Evolutionary conservation across 2,329 filamentous ascomycete genomes (phyloP).

Genomic region (Curvularia sp.): DNA sequence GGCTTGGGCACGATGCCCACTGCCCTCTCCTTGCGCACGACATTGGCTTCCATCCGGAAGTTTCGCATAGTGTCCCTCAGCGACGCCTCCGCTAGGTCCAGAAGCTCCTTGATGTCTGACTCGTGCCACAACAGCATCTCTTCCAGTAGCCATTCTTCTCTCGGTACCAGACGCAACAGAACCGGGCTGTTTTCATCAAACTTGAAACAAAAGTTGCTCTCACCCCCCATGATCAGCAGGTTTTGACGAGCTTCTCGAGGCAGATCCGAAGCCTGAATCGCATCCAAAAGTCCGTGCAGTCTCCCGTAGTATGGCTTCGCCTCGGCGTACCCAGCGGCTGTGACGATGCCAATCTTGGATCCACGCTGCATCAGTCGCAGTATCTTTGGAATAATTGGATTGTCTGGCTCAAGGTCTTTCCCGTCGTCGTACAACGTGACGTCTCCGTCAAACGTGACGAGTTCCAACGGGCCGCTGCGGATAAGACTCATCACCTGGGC

Average conservation of each 20-base stretch:
- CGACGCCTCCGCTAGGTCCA: slow-evolving; percentile 87
- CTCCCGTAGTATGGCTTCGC: slow-evolving; percentile 85
- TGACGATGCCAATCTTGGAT: slow-evolving; percentile 92
- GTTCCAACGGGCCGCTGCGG: slow-evolving; percentile 72
- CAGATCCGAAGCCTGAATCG: slow-evolving; percentile 71
- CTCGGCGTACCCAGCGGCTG: slow-evolving; percentile 92
- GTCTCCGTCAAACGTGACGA: slow-evolving; percentile 97
- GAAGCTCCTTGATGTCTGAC: slow-evolving; percentile 76
- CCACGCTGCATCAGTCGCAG: slow-evolving; percentile 76
- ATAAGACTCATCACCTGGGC: slow-evolving; percentile 94
- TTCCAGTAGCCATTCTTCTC: slow-evolving; percentile 74
- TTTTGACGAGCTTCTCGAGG: slow-evolving; percentile 74
- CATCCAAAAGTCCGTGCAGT: slow-evolving; percentile 84
- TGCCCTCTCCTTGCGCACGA: slow-evolving; percentile 84
- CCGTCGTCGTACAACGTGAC: slow-evolving; percentile 91
- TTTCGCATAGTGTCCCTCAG: slow-evolving; percentile 81
- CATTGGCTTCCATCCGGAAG: slow-evolving; percentile 77
- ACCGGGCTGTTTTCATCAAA: slow-evolving; percentile 71
- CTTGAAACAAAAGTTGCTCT: slow-evolving; percentile 93
- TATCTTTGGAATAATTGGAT: slow-evolving; percentile 75
- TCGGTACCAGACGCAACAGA: slow-evolving; percentile 71
- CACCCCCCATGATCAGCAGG: slow-evolving; percentile 91
- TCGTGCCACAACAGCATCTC: slow-evolving; percentile 82
- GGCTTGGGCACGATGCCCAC: slow-evolving; percentile 63
- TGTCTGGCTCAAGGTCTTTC: slow-evolving; percentile 74